Conservation (phyloP, 2,329 filamentous ascomycete genomes). For the Monosporascus sp. region DNA sequence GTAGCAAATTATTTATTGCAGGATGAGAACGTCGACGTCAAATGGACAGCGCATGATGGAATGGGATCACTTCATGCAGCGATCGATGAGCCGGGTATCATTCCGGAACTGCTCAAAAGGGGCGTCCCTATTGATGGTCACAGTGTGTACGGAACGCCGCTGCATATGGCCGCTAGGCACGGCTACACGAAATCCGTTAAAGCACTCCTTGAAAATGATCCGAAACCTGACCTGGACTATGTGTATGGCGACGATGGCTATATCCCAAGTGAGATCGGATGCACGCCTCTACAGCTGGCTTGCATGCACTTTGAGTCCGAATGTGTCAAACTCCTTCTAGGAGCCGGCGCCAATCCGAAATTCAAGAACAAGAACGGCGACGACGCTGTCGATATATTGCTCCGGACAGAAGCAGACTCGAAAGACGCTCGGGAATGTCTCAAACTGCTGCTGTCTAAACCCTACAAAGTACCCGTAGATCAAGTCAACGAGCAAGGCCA, state of each 20-base stretch:
- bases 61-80: neutral
- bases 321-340: conserved; percentile 1
- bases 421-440: neutral
- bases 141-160: neutral
- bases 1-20: neutral
- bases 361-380: conserved; percentile 1
- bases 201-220: neutral
- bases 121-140: neutral
- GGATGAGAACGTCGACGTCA: neutral
- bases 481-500: neutral
- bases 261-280: conserved; percentile 1
- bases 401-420: neutral
- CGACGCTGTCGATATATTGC: neutral
- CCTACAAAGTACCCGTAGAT: neutral
- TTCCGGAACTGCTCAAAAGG: neutral
- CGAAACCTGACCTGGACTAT: neutral
- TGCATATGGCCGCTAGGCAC: conserved; percentile 3
- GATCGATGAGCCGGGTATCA: neutral
- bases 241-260: neutral
- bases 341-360: conserved; percentile 1
- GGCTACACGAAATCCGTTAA: neutral
- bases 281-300: conserved; percentile 5
- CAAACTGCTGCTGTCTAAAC: neutral
- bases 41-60: conserved; percentile 1
- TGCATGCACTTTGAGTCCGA: neutral